These are phyloP conservation scores for Nakataea oryzae DNA, from an alignment of 2,329 filamentous ascomycete species.

Conservation along the genomic window DNA sequence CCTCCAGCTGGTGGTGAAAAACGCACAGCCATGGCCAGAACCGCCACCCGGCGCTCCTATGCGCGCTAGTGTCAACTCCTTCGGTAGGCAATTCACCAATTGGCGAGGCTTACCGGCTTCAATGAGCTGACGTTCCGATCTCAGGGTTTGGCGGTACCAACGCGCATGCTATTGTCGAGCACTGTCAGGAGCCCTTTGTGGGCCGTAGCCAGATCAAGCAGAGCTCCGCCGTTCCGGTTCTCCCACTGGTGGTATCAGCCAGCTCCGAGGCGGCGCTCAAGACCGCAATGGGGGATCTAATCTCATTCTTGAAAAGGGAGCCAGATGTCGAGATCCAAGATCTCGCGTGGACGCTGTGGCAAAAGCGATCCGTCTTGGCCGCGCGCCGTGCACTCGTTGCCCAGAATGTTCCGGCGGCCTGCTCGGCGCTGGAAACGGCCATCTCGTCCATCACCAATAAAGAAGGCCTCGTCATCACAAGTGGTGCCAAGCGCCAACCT, in stretches of 20 bases:
- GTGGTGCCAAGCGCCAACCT: not conserved
- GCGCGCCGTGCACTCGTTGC: not conserved
- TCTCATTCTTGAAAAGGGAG: no score
- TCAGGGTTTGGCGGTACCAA: conserved; percentile 15
- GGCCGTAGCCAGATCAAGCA: not conserved
- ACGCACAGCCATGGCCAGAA: not conserved
- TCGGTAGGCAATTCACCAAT: conserved; percentile 7
- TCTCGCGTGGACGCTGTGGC: not conserved
- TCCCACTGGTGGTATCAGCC: not conserved
- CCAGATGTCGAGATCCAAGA: not conserved
- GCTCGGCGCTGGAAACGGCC: not conserved
- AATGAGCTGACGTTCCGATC: not conserved
- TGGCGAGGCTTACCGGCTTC: not conserved
- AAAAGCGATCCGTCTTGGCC: not conserved
- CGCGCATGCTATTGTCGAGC: conserved; percentile 14
- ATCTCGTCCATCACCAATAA: no score
- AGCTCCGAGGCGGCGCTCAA: not conserved
- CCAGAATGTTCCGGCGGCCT: not conserved
- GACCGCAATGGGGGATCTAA: not conserved
- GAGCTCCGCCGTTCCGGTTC: not conserved
- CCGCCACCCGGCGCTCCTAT: not conserved
- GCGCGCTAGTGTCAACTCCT: conserved; percentile 12
- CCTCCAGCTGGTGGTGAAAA: conserved; percentile 9
- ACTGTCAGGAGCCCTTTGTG: not conserved
- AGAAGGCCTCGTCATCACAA: not conserved